A percentile compares a stretch with the other conserved stretches of the same genome.
These are phyloP conservation scores for Canariomyces notabilis DNA, from an alignment of 2,329 filamentous ascomycete genomes.

Conservation along the genomic window DNA sequence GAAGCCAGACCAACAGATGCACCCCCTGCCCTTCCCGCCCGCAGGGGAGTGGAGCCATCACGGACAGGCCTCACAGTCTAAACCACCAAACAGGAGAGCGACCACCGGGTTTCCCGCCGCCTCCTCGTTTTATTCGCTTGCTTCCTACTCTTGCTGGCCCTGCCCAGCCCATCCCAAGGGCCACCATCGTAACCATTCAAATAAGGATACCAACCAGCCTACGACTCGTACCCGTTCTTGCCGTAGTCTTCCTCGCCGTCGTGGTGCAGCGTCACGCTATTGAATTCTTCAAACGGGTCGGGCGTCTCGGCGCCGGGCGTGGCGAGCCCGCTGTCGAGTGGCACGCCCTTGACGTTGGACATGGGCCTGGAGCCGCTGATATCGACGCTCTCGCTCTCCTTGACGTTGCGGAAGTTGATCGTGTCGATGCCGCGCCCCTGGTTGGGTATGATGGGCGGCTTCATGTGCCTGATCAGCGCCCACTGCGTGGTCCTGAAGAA, in stretches of 20 bases:
- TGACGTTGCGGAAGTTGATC: constrained; percentile 95
- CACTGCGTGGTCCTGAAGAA: constrained; percentile 97
- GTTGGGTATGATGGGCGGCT: constrained; percentile 92
- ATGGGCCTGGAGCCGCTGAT: constrained; percentile 57
- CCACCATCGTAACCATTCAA: not conserved
- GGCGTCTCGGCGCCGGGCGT: constrained; percentile 74
- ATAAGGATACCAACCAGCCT: not conserved
- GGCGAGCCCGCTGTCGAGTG: constrained; percentile 75
- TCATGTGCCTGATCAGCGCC: constrained; percentile 96
- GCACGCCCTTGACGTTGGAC: constrained; percentile 63
- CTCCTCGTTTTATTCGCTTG: too few species aligned
- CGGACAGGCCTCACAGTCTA: too few species aligned
- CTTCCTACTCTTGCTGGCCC: not conserved
- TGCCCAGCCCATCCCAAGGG: not conserved
- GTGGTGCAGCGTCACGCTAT: constrained; percentile 94
- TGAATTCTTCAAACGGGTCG: constrained; percentile 98
- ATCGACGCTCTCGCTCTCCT: constrained; percentile 94
- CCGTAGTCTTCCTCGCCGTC: constrained; percentile 70
- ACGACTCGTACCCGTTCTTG: constrained; percentile 8
- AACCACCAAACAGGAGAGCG: too few species aligned
- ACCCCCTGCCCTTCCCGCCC: too few species aligned
- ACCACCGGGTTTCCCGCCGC: too few species aligned
- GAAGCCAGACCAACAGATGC: too few species aligned
- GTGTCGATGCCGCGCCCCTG: constrained; percentile 88
- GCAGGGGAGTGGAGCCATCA: too few species aligned